A percentile compares a stretch with the other conserved stretches of the same genome.
These are phyloP conservation scores for Acacia concinna DNA, from an alignment of 331 rosid genomes.

Conservation along the genomic window DNA sequence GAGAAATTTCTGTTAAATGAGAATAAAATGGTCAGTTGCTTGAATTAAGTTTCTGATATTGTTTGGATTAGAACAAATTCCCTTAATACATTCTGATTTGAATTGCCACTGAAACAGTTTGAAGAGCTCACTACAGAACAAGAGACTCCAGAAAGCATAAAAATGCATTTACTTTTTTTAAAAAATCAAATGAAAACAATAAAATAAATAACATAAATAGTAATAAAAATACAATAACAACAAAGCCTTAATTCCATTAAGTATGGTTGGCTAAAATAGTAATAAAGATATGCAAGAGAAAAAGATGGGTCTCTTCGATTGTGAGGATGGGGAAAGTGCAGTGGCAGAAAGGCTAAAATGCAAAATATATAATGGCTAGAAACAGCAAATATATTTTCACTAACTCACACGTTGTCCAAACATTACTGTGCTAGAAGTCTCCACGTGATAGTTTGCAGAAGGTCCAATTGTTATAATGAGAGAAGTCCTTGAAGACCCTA, in stretches of 20 bases:
- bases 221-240: neutral
- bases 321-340: neutral
- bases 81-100: neutral
- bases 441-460: conserved; percentile 52
- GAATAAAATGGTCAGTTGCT: neutral
- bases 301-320: neutral
- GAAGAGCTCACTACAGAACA: neutral
- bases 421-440: conserved; percentile 68
- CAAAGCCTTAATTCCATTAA: too few species aligned
- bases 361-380: neutral
- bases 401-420: conserved; percentile 75
- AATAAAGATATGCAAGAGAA: neutral
- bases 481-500: conserved; percentile 80
- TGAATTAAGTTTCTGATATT: neutral
- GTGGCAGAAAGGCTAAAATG: neutral
- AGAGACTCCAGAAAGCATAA: neutral
- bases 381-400: neutral
- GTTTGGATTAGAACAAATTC: neutral
- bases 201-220: neutral
- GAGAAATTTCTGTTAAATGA: neutral
- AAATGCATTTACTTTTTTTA: neutral
- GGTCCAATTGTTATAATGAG: conserved; percentile 69
- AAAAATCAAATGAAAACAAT: neutral
- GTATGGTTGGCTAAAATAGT: too few species aligned
- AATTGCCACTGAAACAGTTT: neutral